Percentiles rank a stretch among this genome's conserved stretches.
Conservation (phyloP, 1,284 basidiomycete genomes). For the Tremellales sp. region DNA sequence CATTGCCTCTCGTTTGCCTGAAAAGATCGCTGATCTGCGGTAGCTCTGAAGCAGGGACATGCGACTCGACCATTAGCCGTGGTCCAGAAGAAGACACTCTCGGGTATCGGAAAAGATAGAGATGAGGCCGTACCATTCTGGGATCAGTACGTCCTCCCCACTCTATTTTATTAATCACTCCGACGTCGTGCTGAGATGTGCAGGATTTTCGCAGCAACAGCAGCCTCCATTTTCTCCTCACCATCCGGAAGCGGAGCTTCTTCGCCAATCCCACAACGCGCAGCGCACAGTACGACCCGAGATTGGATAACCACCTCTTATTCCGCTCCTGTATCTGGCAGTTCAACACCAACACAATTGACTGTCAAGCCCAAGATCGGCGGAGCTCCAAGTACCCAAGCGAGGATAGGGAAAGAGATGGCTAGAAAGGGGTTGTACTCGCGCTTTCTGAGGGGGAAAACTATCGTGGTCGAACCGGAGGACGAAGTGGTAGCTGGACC, state of each 20-base stretch:
- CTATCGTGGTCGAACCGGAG: constrained; percentile 52
- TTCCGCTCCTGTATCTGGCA: constrained; percentile 42
- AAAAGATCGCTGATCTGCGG: constrained; percentile 12
- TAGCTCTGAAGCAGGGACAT: constrained; percentile 48
- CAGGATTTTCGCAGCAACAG: constrained; percentile 72
- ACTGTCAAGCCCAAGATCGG: constrained; percentile 33
- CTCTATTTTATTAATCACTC: not conserved
- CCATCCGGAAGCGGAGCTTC: constrained; percentile 20
- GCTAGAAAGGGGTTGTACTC: constrained; percentile 71
- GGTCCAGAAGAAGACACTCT: constrained; percentile 74
- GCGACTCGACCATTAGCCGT: constrained; percentile 64
- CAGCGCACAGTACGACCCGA: constrained; percentile 3
- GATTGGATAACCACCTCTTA: constrained; percentile 8
- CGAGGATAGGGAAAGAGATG: constrained; percentile 68
- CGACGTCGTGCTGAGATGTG: not conserved
- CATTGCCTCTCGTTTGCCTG: not conserved
- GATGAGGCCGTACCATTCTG: constrained; percentile 93
- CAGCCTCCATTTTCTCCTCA: constrained; percentile 61
- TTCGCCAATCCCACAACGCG: constrained; percentile 6
- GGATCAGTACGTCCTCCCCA: constrained; percentile 69
- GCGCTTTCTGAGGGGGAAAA: constrained; percentile 73
- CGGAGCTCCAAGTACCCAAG: constrained; percentile 54
- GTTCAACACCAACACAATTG: constrained; percentile 8
- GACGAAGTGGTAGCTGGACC: constrained; percentile 6
- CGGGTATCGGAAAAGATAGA: constrained; percentile 81